Base-by-base conservation (phyloP, 768 basidiomycete species). In the Hortiboletus campestris region DNA sequence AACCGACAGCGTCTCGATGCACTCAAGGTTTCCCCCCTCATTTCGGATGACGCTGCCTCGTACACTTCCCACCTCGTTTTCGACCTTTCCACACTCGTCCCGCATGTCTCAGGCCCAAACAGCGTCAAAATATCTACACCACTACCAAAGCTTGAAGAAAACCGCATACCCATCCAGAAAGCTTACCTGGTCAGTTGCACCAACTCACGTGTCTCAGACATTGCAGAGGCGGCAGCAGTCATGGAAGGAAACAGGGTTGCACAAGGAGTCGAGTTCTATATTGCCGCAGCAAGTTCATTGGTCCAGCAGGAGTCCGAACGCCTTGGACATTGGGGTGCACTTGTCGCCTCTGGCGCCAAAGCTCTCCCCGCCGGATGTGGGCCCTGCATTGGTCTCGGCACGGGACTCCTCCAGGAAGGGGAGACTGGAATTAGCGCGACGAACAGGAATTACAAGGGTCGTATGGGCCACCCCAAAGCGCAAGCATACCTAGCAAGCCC, bases 111-210 rank as follows among this genome's bases (percentile, higher is more conserved):
- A 16, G 97, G 97, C 2, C 97, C 97, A 13, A 99, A 98, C 74
- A 94, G 91, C 64, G 96, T 98, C 71, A 99, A 99, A 72, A 72
- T 98, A 46, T 91, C 95, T n/a, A 98, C 86, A 0, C 90, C 97
- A 0, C 82, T 99, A 0, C 91, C 96, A 0, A 77, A 80, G n/a
- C 82, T 99, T 13, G 86, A 89, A 63, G 76, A 82, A 32, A 75
- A 79, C 25, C 81, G 78, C 34, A 89, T 98, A 63, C 75, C 81
- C 28, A 97, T 99, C 67, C 83, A 99, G 64, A 99, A 99, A 72
- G 97, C 97, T 1, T 99, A 99, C 74, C 90, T 99, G 53, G 92
- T 99, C 55, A 94, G 91, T 62, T 99, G 97, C 72, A 98, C 97
- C 54, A 99, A 99, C 74, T 94, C 96, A 1, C 89, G 97, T 39